Conservation (phyloP, 2,329 filamentous ascomycete genomes). For the Tympanopsis confertula region DNA sequence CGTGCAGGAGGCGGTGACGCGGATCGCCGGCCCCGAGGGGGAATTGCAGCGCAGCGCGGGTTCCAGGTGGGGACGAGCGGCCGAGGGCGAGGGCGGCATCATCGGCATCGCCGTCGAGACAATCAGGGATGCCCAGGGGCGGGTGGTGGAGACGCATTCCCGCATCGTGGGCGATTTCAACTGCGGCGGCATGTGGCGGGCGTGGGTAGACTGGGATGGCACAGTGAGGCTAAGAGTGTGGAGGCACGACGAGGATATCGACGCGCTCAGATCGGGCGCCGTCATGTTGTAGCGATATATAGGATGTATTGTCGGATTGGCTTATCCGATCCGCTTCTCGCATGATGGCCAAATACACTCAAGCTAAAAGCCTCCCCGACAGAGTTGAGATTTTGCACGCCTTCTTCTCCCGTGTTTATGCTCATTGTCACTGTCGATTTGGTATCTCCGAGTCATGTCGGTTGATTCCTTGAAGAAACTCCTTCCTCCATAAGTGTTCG, state of each 20-base stretch:
- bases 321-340: too few species aligned
- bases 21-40: slow-evolving; percentile 59
- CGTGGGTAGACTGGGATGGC: slow-evolving; percentile 58
- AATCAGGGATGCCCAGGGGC: slow-evolving; percentile 28
- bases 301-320: too few species aligned
- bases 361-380: too few species aligned
- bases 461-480: too few species aligned
- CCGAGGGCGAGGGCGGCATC: slow-evolving; percentile 75
- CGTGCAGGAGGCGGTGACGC: slow-evolving; percentile 44
- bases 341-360: too few species aligned
- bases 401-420: too few species aligned
- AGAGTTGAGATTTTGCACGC: too few species aligned
- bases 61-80: slow-evolving; percentile 58
- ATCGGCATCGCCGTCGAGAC: slow-evolving; percentile 64
- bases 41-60: slow-evolving; percentile 67
- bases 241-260: slow-evolving; percentile 26
- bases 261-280: too few species aligned
- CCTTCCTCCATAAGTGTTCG: too few species aligned
- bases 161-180: slow-evolving; percentile 69
- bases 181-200: slow-evolving; percentile 78
- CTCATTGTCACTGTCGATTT: too few species aligned
- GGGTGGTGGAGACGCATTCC: slow-evolving; percentile 25
- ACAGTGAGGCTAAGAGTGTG: slow-evolving; percentile 45
- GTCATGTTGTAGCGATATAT: too few species aligned
- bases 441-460: too few species aligned